Evolutionary conservation across 2,329 filamentous ascomycete genomes (phyloP), one percentile per base, ranked within the genome.

Genomic region (Fusarium tjaetaba): DNA sequence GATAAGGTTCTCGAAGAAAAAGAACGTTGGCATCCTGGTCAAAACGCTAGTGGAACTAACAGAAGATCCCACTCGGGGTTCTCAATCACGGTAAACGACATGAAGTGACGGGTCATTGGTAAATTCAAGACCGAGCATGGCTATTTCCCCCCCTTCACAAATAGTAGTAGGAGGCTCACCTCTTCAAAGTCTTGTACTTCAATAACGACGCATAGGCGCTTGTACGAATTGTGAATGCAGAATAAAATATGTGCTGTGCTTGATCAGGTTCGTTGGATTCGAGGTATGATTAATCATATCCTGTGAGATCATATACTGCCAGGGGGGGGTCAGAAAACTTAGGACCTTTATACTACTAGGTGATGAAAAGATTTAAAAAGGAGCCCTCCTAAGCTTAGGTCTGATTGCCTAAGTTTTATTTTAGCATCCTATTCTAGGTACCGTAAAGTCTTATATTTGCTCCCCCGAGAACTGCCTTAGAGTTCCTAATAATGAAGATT

Each of bases 1-100:
- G 46, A 59, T 58, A 70, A 70, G 36, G 65, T 73, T 73, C 71
- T 73, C 68, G 71, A 73, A 73, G 63, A 46, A 74, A 69, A 74
- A 61, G 56, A 64, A 74, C 60, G 34, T 49, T 52, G 20, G 43
- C 42, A 53, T 57, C 71, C 71, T 61, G 55, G 58, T 45, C n/a
- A 60, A 64, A 41, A 51, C 38, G 42, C 38, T 20, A 49, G 67
- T 55, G 61, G 64, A 58, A 71, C 61, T 48, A 61, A 42, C 61
- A 46, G 68, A 70, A 53, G 46, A 57, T 61, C 62, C 56, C 46
- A 56, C 59, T 49, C 24, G 30, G 41, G 36, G 36, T 30, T 36
- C 16, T 58, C 30, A 48, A 36, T 16, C n/a, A 58, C 11, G 20
- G 41, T n/a, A 26, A 61, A 61, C 41, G 52, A 56, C 58, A 68